Evolutionary conservation across 1,284 basidiomycete genomes (phyloP).

Genomic region (Leccinum pachyderme): DNA sequence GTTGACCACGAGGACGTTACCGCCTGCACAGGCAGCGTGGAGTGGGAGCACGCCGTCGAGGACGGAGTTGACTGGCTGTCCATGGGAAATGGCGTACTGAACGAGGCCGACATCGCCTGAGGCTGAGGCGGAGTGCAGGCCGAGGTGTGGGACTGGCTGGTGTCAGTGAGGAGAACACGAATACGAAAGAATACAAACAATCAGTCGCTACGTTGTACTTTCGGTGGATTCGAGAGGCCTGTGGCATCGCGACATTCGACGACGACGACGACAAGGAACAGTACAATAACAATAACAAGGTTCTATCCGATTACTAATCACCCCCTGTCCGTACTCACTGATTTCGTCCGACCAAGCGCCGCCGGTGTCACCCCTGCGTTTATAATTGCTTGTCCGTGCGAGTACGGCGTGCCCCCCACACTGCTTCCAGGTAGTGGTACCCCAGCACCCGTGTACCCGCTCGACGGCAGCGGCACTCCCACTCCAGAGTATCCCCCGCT

Average conservation of each 20-base stretch:
- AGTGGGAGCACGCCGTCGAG: constrained; percentile 89
- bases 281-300: neutral
- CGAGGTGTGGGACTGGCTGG: constrained; percentile 74
- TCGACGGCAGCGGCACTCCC: neutral
- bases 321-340: constrained; percentile 17
- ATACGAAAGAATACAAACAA: constrained; percentile 46
- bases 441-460: constrained; percentile 3
- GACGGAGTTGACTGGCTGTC: constrained; percentile 91
- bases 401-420: constrained; percentile 20
- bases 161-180: neutral
- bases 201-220: constrained; percentile 80
- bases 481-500: constrained; percentile 11
- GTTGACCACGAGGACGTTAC: constrained; percentile 80
- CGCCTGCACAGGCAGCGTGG: constrained; percentile 87
- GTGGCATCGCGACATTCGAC: constrained; percentile 16
- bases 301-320: neutral
- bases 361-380: constrained; percentile 21
- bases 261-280: neutral
- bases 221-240: constrained; percentile 46
- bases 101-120: constrained; percentile 87
- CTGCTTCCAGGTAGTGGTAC: constrained; percentile 8
- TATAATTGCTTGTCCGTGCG: constrained; percentile 8
- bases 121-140: constrained; percentile 85
- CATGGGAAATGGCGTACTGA: constrained; percentile 85
- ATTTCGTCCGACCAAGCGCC: constrained; percentile 13